Conservation (phyloP, 352 stramenopile genomes). For the Phytophthora tentaculata region DNA sequence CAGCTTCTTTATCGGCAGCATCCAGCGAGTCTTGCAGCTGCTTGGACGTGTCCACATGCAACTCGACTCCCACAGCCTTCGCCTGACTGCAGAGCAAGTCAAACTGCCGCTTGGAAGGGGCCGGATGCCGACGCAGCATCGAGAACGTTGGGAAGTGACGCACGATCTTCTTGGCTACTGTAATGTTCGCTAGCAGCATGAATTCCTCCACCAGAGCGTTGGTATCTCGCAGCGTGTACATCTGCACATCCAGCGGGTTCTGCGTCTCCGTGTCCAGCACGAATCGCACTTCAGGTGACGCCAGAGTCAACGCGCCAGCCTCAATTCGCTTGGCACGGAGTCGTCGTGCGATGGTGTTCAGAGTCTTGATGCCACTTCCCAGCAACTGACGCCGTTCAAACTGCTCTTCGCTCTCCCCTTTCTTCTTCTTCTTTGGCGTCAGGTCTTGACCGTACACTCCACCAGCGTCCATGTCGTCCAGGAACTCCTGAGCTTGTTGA, state of each 20-base stretch:
- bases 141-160: constrained; percentile 95
- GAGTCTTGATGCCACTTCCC: constrained; percentile 88
- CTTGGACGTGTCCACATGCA: constrained; percentile 82
- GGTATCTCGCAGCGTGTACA: constrained; percentile 95
- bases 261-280: constrained; percentile 98
- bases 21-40: constrained; percentile 87
- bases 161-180: constrained; percentile 95
- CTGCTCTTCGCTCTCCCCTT: constrained; percentile 43
- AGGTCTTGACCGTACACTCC: constrained; percentile 43
- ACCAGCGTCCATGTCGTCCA: constrained; percentile 88
- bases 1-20: constrained; percentile 49
- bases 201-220: constrained; percentile 99
- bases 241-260: constrained; percentile 98
- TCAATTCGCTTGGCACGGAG: constrained; percentile 95
- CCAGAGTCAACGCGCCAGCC: constrained; percentile 96
- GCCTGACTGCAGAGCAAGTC: constrained; percentile 85
- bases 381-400: constrained; percentile 55
- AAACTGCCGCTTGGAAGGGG: constrained; percentile 95
- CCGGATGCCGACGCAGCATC: constrained; percentile 94
- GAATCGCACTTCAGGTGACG: constrained; percentile 97
- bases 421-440: constrained; percentile 45
- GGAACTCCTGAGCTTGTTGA: constrained; percentile 95
- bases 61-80: constrained; percentile 79
- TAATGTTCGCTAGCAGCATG: constrained; percentile 99
- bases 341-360: constrained; percentile 91